Conservation (phyloP, 371 early-diverging fungal genomes). For the Mucor racemosus region DNA sequence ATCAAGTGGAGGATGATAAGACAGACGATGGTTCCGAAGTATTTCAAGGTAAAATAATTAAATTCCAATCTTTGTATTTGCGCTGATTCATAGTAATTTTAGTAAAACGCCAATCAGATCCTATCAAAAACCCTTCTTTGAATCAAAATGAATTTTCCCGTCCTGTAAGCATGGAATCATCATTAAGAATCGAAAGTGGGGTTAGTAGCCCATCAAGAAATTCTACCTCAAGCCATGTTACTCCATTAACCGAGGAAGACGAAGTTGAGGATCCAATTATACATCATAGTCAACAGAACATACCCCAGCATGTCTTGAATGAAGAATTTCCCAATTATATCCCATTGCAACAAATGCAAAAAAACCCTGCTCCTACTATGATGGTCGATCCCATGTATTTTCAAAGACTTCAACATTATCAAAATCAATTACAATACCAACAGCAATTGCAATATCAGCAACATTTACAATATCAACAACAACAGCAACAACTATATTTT, state of each 20-base stretch:
- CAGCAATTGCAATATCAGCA: slow-evolving; percentile 12
- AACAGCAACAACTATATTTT: slow-evolving; percentile 11
- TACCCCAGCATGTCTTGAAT: slow-evolving; percentile 1
- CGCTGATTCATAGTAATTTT: neutral
- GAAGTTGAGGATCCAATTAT: slow-evolving; percentile 6
- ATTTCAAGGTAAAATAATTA: neutral
- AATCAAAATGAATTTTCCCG: neutral
- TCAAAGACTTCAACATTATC: slow-evolving; percentile 13
- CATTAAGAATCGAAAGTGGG: neutral
- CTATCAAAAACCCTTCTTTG: neutral
- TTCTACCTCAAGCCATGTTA: slow-evolving; percentile 5
- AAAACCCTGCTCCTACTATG: neutral
- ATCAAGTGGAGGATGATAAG: neutral
- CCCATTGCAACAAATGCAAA: slow-evolving; percentile 3
- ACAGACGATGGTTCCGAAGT: neutral
- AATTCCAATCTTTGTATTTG: neutral
- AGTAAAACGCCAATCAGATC: neutral
- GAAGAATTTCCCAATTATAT: slow-evolving; percentile 1
- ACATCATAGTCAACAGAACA: slow-evolving; percentile 4
- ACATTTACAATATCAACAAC: slow-evolving; percentile 16
- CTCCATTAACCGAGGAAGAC: slow-evolving; percentile 14
- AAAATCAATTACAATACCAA: slow-evolving; percentile 14
- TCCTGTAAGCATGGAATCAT: neutral
- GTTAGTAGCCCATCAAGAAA: slow-evolving; percentile 12
- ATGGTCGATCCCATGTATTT: slow-evolving; percentile 21